Evolutionary conservation across 2,329 filamentous ascomycete genomes (phyloP).

Genomic region (Nigrograna mackinnonii): DNA sequence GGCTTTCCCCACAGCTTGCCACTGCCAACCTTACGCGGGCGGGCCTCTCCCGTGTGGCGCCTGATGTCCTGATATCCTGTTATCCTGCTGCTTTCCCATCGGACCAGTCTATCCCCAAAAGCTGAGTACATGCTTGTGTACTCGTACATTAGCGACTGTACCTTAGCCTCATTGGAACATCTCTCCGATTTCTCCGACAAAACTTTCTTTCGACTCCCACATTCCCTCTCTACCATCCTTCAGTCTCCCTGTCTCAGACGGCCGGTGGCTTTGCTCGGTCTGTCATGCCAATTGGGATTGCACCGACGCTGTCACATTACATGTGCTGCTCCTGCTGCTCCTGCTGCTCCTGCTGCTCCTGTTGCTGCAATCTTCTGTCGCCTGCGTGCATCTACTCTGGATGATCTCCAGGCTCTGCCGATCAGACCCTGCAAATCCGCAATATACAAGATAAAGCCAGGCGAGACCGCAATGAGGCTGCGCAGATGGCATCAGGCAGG

Average conservation of each 20-base stretch:
- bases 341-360: too few species aligned
- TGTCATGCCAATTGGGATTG: neutral
- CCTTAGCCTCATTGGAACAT: too few species aligned
- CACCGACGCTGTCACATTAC: slow-evolving; percentile 5
- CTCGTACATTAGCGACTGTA: too few species aligned
- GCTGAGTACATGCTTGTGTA: too few species aligned
- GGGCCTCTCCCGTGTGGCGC: too few species aligned
- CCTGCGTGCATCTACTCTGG: slow-evolving; percentile 7
- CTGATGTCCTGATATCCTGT: too few species aligned
- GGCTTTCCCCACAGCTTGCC: too few species aligned
- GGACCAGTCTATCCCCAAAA: too few species aligned
- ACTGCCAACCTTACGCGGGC: too few species aligned
- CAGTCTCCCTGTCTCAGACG: neutral
- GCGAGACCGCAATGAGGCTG: too few species aligned
- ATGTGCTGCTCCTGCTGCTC: too few species aligned
- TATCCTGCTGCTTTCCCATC: too few species aligned
- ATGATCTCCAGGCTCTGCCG: slow-evolving; percentile 10
- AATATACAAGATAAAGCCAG: slow-evolving; percentile 15
- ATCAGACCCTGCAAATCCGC: slow-evolving; percentile 6
- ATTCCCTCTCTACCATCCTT: slow-evolving; percentile 1
- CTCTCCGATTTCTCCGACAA: slow-evolving; percentile 10
- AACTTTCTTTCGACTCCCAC: slow-evolving; percentile 21
- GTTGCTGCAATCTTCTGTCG: neutral
- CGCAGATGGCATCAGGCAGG: slow-evolving; percentile 3
- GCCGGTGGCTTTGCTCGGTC: neutral